Conservation (phyloP, 495 filamentous ascomycete genomes). For the Neurospora sp. region DNA sequence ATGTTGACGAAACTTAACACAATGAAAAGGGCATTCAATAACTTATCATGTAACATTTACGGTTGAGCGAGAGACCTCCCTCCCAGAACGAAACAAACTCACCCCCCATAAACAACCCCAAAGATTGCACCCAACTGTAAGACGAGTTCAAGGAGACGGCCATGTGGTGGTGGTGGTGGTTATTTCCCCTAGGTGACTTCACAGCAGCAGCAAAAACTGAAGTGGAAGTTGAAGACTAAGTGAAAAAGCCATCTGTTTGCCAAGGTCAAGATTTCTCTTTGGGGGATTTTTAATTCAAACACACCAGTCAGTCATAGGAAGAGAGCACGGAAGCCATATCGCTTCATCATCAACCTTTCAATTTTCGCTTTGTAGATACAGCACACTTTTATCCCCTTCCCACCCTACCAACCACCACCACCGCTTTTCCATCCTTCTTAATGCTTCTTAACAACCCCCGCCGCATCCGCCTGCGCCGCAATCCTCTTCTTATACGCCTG, state of each 20-base stretch:
- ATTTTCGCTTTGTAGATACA: not conserved
- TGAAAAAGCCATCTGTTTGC: not conserved
- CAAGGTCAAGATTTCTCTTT: not conserved
- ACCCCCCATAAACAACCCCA: not conserved
- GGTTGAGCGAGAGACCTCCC: too few species aligned
- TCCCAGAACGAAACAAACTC: not conserved
- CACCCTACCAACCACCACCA: not conserved
- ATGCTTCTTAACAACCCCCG: slow-evolving; percentile 65
- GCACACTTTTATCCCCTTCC: not conserved
- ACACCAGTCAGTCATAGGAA: not conserved
- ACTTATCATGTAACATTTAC: too few species aligned
- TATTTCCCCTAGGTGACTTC: not conserved
- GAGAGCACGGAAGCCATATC: not conserved
- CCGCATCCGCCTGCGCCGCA: slow-evolving; percentile 74
- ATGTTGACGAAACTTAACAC: too few species aligned
- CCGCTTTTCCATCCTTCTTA: slow-evolving; percentile 9
- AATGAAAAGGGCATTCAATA: too few species aligned
- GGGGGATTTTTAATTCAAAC: not conserved
- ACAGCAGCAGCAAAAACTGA: not conserved
- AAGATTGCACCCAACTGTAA: too few species aligned
- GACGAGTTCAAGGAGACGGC: not conserved
- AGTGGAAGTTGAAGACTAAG: not conserved
- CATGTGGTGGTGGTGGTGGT: too few species aligned
- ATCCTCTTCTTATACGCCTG: slow-evolving; percentile 98
- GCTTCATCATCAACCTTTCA: not conserved